phyloP scores from a whole-genome alignment of 2,329 filamentous ascomycete species.

The Microdochium trichocladiopsis region DNA sequence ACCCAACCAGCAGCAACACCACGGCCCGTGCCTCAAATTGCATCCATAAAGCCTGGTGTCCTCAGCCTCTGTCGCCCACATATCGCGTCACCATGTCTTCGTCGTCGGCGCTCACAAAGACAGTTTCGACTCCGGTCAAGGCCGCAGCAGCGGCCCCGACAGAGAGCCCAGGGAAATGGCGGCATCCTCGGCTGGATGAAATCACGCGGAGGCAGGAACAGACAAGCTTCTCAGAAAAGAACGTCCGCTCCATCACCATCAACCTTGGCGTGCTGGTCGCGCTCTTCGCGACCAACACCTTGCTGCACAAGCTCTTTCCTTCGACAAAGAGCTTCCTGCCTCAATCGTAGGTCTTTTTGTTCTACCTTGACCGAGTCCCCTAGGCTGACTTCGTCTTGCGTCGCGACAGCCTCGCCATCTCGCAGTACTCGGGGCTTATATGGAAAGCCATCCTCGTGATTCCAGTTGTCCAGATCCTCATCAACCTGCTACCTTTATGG shows the following conservation, averaged over 20 bases:
- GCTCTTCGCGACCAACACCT: constrained; percentile 21
- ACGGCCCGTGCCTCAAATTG: not conserved
- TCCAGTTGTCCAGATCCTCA: constrained; percentile 62
- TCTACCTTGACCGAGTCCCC: not conserved
- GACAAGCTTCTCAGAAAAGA: constrained; percentile 70
- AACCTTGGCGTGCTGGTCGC: constrained; percentile 48
- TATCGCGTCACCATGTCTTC: constrained; percentile 20
- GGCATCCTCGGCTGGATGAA: constrained; percentile 81
- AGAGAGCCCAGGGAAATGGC: constrained; percentile 74
- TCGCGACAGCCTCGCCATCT: constrained; percentile 17
- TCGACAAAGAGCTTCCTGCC: constrained; percentile 9
- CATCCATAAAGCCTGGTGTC: not conserved
- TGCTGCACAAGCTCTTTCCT: constrained; percentile 11
- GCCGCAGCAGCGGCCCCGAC: constrained; percentile 19
- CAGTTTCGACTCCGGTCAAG: constrained; percentile 31
- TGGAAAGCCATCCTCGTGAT: constrained; percentile 45
- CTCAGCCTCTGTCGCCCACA: not conserved
- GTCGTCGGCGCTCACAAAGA: constrained; percentile 20
- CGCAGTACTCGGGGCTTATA: constrained; percentile 31
- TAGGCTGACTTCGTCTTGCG: constrained; percentile 13
- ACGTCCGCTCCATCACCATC: constrained; percentile 62
- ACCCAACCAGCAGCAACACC: not conserved
- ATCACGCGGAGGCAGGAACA: constrained; percentile 76
- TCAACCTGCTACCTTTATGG: constrained; percentile 67
- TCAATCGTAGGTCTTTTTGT: not conserved